Evolutionary conservation across 2,329 filamentous ascomycete genomes (phyloP).

Genomic region (Pseudocercospora musae): DNA sequence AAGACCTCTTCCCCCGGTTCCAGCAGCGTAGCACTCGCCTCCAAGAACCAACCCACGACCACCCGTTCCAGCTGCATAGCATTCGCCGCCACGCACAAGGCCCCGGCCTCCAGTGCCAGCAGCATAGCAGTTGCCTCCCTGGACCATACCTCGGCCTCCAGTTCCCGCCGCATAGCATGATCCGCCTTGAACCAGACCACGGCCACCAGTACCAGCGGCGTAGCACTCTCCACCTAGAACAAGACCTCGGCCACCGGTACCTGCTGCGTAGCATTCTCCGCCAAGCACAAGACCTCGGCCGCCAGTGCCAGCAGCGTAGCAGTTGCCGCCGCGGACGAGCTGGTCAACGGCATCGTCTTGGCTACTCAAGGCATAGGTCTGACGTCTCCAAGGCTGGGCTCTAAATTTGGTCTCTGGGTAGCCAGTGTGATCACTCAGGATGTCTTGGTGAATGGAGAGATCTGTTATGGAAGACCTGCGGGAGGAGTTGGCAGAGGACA

Average conservation of each 20-base stretch:
- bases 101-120: not conserved
- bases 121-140: not conserved
- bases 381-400: not conserved
- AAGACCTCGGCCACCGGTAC: not conserved
- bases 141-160: not conserved
- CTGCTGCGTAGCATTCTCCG: conserved; percentile 1
- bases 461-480: conserved; percentile 1
- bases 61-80: not conserved
- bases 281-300: conserved; percentile 1
- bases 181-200: not conserved
- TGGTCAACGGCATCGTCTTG: not conserved
- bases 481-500: not conserved
- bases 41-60: no score
- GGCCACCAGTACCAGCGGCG: not conserved
- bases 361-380: not conserved
- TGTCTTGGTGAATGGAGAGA: conserved; percentile 63
- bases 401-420: not conserved
- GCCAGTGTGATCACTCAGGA: conserved; percentile 56
- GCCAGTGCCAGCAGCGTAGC: not conserved
- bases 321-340: not conserved
- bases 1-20: no score
- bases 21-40: no score
- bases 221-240: not conserved
- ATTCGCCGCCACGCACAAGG: not conserved
- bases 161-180: not conserved